Evolutionary conservation across 2,329 filamentous ascomycete genomes (phyloP).

Genomic region (Diaporthe sp.): DNA sequence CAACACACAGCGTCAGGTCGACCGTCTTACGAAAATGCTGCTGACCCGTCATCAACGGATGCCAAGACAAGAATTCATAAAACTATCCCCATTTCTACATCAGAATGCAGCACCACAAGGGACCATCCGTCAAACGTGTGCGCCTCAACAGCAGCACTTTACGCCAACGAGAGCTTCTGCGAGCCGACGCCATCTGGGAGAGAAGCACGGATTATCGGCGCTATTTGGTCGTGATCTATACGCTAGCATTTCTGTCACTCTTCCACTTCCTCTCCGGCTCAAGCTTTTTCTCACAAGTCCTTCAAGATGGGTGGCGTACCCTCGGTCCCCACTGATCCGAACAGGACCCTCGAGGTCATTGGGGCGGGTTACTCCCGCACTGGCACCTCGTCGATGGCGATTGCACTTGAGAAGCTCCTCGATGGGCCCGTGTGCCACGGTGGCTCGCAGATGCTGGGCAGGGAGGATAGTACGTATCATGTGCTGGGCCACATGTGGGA

Average conservation of each 20-base stretch:
- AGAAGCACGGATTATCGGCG: background rate
- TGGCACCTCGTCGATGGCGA: constrained; percentile 22
- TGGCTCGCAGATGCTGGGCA: constrained; percentile 20
- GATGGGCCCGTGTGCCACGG: constrained; percentile 19
- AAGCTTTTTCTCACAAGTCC: background rate
- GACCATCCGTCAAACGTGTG: background rate
- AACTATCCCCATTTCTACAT: constrained; percentile 18
- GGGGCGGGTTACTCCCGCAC: constrained; percentile 31
- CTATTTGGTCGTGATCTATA: background rate
- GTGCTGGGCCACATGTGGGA: too few species aligned
- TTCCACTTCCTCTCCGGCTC: background rate
- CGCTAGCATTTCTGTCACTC: background rate
- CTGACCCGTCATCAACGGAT: background rate
- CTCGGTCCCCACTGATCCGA: constrained; percentile 19
- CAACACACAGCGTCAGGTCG: background rate
- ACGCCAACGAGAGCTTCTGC: background rate
- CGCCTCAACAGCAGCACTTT: background rate
- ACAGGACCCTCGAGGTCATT: constrained; percentile 32
- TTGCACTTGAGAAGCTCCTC: constrained; percentile 22
- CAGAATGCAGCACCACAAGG: background rate
- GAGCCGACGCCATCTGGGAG: background rate
- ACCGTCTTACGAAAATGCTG: background rate
- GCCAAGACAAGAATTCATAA: background rate
- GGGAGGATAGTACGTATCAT: constrained; percentile 18
- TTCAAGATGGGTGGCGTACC: constrained; percentile 31